Base-by-base conservation (phyloP, 495 filamentous ascomycete genomes). In the Letharia columbiana region DNA sequence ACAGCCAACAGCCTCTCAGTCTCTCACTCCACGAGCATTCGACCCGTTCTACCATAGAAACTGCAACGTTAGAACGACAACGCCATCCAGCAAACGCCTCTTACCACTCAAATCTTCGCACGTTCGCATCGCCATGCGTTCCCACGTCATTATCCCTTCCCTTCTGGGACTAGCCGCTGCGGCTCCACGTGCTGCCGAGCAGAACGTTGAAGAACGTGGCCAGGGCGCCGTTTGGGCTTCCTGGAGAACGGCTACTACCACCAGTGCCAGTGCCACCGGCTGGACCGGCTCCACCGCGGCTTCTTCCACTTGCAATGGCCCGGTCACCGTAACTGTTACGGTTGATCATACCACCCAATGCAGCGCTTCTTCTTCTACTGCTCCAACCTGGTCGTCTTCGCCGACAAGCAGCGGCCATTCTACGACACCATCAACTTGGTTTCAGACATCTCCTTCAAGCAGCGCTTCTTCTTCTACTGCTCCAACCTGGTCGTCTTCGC, bases 41-140 rank as follows among this genome's bases (percentile, higher is more conserved):
- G 33, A 37, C 4, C 5, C 2, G 2, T 33, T 18, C 1, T 37
- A 37, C 54, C 54, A 10, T 6, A 57, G 7, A 2, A 37, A 57
- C 2, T 3, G n/a, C 6, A 37, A 2, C 54, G 4, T 6, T 35
- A 57, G 54, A 37, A 37, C 54, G 31, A 57, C 10, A 28, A 56
- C 54, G 17, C 54, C 17, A 4, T 57, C 33, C 2, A 57, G 33
- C 52, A 37, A 17, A 1, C 28, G 52, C 9, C 18, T 37, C 39
- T 20, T 9, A 33, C 54, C 33, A 9, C 33, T 37, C 33, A 9
- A 37, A 37, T 10, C 10, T 12, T 57, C 33, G 33, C 54, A 37
- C 54, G 54, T 37, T 10, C 54, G 31, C 7, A 37, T 57, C 54
- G 54, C 54, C 54, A 57, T 57, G 54, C 54, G 54, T 37, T 57